A percentile compares a stretch with the other conserved stretches of the same genome.
Evolutionary conservation across 331 rosid genomes (phyloP).

Genomic region (Rhamnella rubrinervis): DNA sequence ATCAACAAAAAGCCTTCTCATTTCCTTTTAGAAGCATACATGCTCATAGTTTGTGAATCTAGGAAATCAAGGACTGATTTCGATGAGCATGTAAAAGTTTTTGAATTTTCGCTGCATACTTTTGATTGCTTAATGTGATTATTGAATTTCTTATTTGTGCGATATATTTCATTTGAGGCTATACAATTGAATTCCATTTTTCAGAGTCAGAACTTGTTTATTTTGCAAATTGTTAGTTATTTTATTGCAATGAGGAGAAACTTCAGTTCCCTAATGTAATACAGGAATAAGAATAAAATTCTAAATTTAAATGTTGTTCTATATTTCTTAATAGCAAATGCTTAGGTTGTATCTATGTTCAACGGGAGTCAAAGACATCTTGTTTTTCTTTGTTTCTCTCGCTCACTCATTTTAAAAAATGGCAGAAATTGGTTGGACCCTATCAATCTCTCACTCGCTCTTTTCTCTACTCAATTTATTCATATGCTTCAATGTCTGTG

Average conservation of each 20-base stretch:
- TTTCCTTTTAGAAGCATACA: too few species aligned
- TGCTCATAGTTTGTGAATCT: too few species aligned
- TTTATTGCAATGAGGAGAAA: neutral
- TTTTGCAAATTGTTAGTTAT: neutral
- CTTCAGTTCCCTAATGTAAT: neutral
- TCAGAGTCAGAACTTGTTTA: neutral
- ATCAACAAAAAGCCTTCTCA: too few species aligned
- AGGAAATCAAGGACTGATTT: too few species aligned
- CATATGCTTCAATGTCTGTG: neutral
- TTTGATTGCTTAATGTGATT: neutral
- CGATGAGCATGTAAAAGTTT: too few species aligned
- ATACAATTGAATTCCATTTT: neutral
- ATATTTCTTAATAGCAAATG: too few species aligned
- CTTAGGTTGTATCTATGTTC: too few species aligned
- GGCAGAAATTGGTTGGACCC: conserved; percentile 50
- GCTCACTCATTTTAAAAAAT: conserved; percentile 22
- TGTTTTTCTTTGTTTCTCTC: conserved; percentile 7
- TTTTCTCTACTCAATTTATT: neutral
- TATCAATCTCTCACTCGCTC: neutral
- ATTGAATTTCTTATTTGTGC: neutral
- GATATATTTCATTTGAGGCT: neutral
- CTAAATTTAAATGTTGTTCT: too few species aligned
- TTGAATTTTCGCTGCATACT: too few species aligned
- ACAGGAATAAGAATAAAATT: neutral
- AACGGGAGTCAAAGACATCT: neutral